These are phyloP conservation scores for Acanthamoeba rhysodes DNA, from an alignment of 208 protist genomes.

Conservation along the genomic window DNA sequence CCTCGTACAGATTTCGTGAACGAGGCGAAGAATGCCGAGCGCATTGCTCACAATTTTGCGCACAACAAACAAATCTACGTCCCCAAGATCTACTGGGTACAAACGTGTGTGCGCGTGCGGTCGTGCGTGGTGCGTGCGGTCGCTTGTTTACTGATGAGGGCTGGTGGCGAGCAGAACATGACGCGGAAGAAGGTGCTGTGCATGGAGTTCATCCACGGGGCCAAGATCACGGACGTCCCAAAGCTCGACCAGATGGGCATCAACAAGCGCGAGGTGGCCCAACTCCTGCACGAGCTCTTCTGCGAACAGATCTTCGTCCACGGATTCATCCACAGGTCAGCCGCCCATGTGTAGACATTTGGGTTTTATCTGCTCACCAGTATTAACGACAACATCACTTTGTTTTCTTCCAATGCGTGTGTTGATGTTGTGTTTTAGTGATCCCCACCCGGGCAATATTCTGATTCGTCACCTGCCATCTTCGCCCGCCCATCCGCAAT, in stretches of 20 bases:
- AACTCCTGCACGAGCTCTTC: constrained; percentile 93
- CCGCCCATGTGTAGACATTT: not conserved
- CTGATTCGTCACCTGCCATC: constrained; percentile 87
- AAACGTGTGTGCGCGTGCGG: constrained; percentile 87
- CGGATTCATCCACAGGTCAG: constrained; percentile 93
- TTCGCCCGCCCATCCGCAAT: constrained; percentile 53
- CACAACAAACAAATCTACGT: constrained; percentile 88
- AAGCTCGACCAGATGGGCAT: constrained; percentile 76
- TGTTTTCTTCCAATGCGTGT: not conserved
- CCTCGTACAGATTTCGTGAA: constrained; percentile 92
- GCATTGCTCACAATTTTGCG: constrained; percentile 90
- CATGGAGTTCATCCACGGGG: constrained; percentile 95
- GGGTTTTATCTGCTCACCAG: not conserved
- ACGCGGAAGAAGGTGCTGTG: constrained; percentile 92
- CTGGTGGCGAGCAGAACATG: constrained; percentile 72
- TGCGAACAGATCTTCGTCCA: constrained; percentile 95
- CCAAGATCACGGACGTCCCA: constrained; percentile 83
- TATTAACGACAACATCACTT: not conserved
- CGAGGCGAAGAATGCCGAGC: constrained; percentile 95
- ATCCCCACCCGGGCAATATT: constrained; percentile 95
- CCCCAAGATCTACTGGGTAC: constrained; percentile 19
- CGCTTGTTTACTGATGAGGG: not conserved
- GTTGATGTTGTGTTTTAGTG: not conserved
- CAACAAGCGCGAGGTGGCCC: constrained; percentile 84
- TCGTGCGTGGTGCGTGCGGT: not conserved